These are phyloP conservation scores for Ceriops tagal DNA, from an alignment of 345 rosid species.

Conservation along the genomic window DNA sequence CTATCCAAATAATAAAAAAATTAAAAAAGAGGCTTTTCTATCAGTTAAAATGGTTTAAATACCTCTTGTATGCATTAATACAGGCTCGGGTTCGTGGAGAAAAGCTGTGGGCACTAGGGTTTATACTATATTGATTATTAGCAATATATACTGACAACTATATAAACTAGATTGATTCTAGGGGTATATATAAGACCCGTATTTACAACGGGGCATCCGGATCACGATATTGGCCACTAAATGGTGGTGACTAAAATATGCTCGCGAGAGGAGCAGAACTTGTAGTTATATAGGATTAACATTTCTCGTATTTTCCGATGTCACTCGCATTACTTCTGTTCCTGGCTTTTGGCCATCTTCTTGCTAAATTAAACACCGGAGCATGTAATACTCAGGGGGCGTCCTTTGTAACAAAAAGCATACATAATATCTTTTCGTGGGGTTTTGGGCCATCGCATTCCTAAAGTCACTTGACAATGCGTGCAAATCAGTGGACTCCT, in stretches of 20 bases:
- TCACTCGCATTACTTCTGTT: slow-evolving; percentile 19
- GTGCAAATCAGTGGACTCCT: slow-evolving; percentile 41
- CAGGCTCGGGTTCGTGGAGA: too few species aligned
- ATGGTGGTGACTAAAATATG: not conserved
- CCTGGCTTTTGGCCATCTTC: slow-evolving; percentile 57
- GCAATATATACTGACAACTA: too few species aligned
- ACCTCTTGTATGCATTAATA: too few species aligned
- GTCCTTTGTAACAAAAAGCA: slow-evolving; percentile 7
- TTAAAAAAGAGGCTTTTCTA: too few species aligned
- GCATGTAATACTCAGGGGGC: slow-evolving; percentile 26
- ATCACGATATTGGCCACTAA: too few species aligned
- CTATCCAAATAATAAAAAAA: too few species aligned
- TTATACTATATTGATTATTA: too few species aligned
- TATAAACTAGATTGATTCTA: too few species aligned
- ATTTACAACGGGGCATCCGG: too few species aligned
- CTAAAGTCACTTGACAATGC: slow-evolving; percentile 28
- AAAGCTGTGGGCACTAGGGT: too few species aligned
- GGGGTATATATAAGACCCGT: too few species aligned
- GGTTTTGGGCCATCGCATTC: slow-evolving; percentile 24
- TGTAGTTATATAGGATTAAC: slow-evolving; percentile 34
- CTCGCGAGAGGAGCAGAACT: slow-evolving; percentile 35
- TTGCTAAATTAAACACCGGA: slow-evolving; percentile 34
- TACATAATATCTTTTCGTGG: slow-evolving; percentile 15
- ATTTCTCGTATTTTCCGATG: slow-evolving; percentile 35
- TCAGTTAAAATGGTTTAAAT: too few species aligned